Evolutionary conservation across 2,329 filamentous ascomycete species (phyloP).

Genomic region (Monosporascus sp.): DNA sequence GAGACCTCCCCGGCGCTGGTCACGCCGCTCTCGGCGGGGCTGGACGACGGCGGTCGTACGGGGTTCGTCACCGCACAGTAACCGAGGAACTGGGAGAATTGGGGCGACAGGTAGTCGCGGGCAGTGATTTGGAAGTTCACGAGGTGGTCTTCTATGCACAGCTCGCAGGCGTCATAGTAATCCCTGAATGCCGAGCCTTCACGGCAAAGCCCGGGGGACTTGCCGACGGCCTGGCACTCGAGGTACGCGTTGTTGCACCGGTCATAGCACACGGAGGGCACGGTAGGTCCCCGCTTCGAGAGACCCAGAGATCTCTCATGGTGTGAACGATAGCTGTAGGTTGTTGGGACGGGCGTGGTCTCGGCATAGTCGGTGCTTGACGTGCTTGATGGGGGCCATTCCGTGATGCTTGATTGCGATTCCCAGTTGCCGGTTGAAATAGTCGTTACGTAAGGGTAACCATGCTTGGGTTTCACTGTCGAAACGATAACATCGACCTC

Average conservation of each 20-base stretch:
- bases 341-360: background rate
- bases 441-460: constrained; percentile 29
- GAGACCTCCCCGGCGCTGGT: constrained; percentile 5
- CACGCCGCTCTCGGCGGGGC: constrained; percentile 8
- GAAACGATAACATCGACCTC: constrained; percentile 35
- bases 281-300: constrained; percentile 34
- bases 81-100: constrained; percentile 39
- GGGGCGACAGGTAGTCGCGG: constrained; percentile 29
- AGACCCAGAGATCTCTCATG: constrained; percentile 17
- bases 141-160: constrained; percentile 33
- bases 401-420: constrained; percentile 44
- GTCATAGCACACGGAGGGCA: constrained; percentile 46
- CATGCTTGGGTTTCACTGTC: constrained; percentile 26
- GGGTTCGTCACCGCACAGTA: constrained; percentile 34
- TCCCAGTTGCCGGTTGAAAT: constrained; percentile 51
- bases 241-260: constrained; percentile 46
- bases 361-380: constrained; percentile 12
- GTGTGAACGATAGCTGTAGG: background rate
- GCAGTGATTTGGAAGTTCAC: constrained; percentile 20
- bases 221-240: constrained; percentile 44
- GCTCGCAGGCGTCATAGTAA: constrained; percentile 32
- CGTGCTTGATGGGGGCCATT: constrained; percentile 27
- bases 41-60: background rate
- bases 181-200: constrained; percentile 35
- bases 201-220: constrained; percentile 40